These are phyloP conservation scores for Paspalum vaginatum DNA, from an alignment of 176 grass and related monocot species.

Conservation along the genomic window DNA sequence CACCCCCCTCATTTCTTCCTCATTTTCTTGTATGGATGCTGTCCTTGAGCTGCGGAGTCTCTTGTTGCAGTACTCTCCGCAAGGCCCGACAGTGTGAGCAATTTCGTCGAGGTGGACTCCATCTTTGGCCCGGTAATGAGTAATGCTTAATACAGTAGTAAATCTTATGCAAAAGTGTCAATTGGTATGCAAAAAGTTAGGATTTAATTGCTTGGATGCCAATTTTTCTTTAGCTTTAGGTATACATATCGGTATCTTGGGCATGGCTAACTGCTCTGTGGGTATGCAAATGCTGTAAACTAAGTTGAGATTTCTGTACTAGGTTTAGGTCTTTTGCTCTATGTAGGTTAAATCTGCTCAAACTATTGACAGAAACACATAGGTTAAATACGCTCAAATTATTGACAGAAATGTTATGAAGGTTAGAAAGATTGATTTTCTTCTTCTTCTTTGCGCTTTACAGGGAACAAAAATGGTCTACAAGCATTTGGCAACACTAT, in stretches of 20 bases:
- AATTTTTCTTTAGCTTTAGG: background rate
- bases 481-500: conserved; percentile 92
- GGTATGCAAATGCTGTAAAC: background rate
- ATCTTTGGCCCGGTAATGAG: conserved; percentile 85
- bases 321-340: background rate
- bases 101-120: conserved; percentile 64
- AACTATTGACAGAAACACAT: background rate
- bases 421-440: background rate
- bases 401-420: background rate
- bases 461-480: conserved; percentile 84
- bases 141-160: conserved; percentile 37
- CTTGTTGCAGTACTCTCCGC: conserved; percentile 67
- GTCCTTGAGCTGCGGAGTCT: conserved; percentile 8
- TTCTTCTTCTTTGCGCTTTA: conserved; percentile 31
- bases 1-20: background rate
- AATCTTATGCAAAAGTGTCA: conserved; percentile 31
- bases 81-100: conserved; percentile 77
- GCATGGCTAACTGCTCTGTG: background rate
- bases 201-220: background rate
- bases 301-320: background rate
- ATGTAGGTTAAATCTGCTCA: background rate
- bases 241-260: conserved; percentile 5
- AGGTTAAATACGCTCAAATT: background rate
- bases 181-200: background rate
- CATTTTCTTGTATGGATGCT: background rate